A percentile compares a stretch with the other conserved stretches of the same genome.
Evolutionary conservation across 1,284 basidiomycete genomes (phyloP).

Genomic region (Fomitopsis pinicola): DNA sequence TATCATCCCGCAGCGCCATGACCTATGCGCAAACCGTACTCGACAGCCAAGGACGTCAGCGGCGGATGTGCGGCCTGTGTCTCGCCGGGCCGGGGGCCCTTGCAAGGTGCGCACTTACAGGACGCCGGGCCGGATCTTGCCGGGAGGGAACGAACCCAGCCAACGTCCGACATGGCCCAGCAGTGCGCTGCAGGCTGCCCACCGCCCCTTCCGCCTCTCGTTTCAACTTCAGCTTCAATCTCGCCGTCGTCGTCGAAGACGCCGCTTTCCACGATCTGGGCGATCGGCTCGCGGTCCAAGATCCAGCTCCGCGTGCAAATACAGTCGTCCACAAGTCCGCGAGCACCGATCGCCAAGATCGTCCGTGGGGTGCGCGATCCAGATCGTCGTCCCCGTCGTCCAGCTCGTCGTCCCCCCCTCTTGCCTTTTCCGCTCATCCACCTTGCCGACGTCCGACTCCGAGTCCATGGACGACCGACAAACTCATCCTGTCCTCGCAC

Average conservation of each 20-base stretch:
- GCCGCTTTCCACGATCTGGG: background rate
- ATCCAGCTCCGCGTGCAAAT: background rate
- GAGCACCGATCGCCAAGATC: constrained; percentile 2
- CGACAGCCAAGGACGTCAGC: background rate
- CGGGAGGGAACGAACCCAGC: background rate
- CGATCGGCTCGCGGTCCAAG: background rate
- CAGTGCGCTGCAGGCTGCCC: background rate
- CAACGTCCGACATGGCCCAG: background rate
- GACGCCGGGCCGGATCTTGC: background rate
- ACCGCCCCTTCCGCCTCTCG: background rate
- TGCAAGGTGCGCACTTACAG: background rate
- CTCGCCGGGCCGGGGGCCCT: background rate
- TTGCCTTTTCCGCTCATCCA: background rate
- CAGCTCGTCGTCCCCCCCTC: background rate
- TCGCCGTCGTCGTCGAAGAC: constrained; percentile 1
- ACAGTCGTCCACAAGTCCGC: background rate
- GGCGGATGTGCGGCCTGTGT: background rate
- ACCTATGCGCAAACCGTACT: background rate
- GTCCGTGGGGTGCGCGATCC: background rate
- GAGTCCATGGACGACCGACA: background rate
- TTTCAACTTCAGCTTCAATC: constrained; percentile 2
- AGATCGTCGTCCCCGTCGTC: background rate
- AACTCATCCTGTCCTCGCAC: background rate
- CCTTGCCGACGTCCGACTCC: background rate
- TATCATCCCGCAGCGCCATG: background rate